Base-by-base conservation (phyloP, 164 flowering plant species). In the Nymphaea thermarum region DNA sequence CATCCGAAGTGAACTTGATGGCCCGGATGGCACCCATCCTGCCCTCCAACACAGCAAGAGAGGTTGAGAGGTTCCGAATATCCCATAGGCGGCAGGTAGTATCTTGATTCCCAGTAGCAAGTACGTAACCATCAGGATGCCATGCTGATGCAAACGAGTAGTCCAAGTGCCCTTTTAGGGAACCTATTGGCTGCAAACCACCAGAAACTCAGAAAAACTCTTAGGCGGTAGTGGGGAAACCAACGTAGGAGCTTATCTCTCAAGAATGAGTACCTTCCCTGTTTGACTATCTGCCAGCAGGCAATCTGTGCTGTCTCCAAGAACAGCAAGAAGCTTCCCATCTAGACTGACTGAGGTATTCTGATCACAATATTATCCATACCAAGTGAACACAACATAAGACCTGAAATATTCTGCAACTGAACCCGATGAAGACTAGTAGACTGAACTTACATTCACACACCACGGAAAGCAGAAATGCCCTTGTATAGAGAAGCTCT, bases 41-140 rank as follows among this genome's bases (percentile, higher is more conserved):
- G 14, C 98, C 98, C 72, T 91, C 84, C 42, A 93, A 75, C 2
- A 93, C 89, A 8, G 80, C 77, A 8, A 89, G n/a, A 41, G 94
- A 88, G 70, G 82, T 43, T 2, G 91, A 89, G 4, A 79, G 69
- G 66, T 93, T 93, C 71, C 98, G 80, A 55, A 89, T 76, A 71
- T 93, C 98, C 97, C 98, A 93, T 17, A 93, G 76, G 71, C 98
- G 78, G 82, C 98, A 93, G 0, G 98, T 89, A 3, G 84, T 91
- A 77, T 93, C 97, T 67, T 93, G 98, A 71, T 88, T 93, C 41
- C 98, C 97, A 43, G 98, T 91, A 3, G 98, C 98, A 64, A 93
- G 74, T 25, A 86, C 81, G 15, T 67, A 71, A 15, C 98, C 97
- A 77, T 87, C 83, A 1, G 96, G 98, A 73, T 91, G 96, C 98